Conservation (phyloP, 2,329 filamentous ascomycete species). For the Ophiostoma himal-ulmi region DNA sequence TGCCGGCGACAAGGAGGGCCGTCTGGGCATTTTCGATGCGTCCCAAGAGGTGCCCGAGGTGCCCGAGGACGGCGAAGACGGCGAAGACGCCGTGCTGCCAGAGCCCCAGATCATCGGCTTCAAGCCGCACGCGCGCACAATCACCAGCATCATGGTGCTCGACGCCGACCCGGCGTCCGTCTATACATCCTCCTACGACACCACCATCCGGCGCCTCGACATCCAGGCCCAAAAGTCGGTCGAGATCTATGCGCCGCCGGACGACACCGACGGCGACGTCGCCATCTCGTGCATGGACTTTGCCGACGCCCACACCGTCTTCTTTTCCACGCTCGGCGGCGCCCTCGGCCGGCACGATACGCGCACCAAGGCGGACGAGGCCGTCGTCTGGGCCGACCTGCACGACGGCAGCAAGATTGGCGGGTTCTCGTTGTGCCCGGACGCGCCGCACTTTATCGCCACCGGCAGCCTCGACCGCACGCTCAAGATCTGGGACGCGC, state of each 20-base stretch:
- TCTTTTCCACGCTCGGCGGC: slow-evolving; percentile 83
- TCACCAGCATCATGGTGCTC: slow-evolving; percentile 75
- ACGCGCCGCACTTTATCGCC: slow-evolving; percentile 73
- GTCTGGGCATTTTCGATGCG: slow-evolving; percentile 84
- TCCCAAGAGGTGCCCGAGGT: slow-evolving; percentile 57
- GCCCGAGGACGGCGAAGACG: slow-evolving; percentile 53
- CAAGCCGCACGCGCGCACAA: slow-evolving; percentile 84
- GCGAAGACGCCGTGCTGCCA: slow-evolving; percentile 56
- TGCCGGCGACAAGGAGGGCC: slow-evolving; percentile 89
- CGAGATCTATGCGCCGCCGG: slow-evolving; percentile 72
- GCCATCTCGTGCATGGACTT: slow-evolving; percentile 84
- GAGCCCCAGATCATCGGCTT: slow-evolving; percentile 81
- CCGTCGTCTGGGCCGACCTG: slow-evolving; percentile 62
- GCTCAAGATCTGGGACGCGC: slow-evolving; percentile 85
- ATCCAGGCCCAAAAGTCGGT: slow-evolving; percentile 71
- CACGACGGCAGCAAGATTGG: slow-evolving; percentile 86
- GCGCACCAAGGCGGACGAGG: slow-evolving; percentile 48
- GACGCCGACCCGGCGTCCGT: slow-evolving; percentile 67
- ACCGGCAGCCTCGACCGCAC: slow-evolving; percentile 87
- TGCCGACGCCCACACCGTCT: slow-evolving; percentile 66
- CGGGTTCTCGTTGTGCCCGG: slow-evolving; percentile 78
- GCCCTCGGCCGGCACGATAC: slow-evolving; percentile 75
- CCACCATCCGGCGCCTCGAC: slow-evolving; percentile 81
- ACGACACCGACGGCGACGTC: slow-evolving; percentile 54
- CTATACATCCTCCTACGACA: slow-evolving; percentile 87